Evolutionary conservation across 768 basidiomycete genomes (phyloP), one percentile per base, ranked within the genome.

Genomic region (Arthromyces matolae): DNA sequence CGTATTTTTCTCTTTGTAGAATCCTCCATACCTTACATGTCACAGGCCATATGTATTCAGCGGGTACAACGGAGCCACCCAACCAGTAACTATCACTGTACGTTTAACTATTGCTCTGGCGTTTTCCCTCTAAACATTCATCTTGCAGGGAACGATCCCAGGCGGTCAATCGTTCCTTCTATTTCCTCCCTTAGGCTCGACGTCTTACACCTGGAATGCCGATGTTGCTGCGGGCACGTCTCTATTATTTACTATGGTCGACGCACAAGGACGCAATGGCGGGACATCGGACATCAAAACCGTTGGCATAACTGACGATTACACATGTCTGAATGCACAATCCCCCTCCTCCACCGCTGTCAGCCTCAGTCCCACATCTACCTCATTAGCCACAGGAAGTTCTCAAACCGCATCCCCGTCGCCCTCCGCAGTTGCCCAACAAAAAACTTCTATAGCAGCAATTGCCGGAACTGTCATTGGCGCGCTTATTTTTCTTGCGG

Each of bases 121-220:
- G 50, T n/a, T 42, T 32, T 31, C 10, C 9, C 31, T 36, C 28
- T 37, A 48, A 34, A 47, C 22, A 47, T 16, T 33, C 23, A 35
- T 41, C 23, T 42, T 28, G n/a, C 47, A 86, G 79, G 84, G 75
- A 19, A 63, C 83, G 24, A 78, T 90, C 45, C 86, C 86, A 27
- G 76, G 75, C 18, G 87, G 88, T 9, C 67, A 73, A 32, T 57
- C 69, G 1, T 70, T 84, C 45, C 49, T 70, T 16, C 53, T 87
- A 10, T 47, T 61, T 7, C 71, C 78, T 28, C 70, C 73, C 2
- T 40, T 42, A 3, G 72, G 72, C 12, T 62, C 71, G 7, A 50
- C 63, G 4, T 67, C 64, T 3, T 81, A 66, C 54, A 57, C 62
- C n/a, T 88, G 85, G 87, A 64, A 58, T 25, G 78, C 76, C 14